Evolutionary conservation across 129 eudicot species (phyloP).

Genomic region (Pseudognaphalium luteoalbum): DNA sequence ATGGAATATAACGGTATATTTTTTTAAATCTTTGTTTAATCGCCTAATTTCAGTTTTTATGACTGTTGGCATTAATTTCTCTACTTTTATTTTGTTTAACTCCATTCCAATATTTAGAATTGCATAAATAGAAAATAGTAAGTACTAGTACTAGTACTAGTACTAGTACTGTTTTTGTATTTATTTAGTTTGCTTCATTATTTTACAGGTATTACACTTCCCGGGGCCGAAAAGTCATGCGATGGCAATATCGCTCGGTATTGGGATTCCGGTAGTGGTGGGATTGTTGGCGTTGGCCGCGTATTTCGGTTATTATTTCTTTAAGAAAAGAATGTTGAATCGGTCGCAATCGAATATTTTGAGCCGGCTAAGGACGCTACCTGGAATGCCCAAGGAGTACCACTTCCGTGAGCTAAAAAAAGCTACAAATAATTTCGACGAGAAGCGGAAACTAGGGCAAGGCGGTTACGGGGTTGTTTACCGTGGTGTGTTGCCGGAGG

Average conservation of each 20-base stretch:
- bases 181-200: background rate
- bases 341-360: constrained; percentile 43
- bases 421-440: constrained; percentile 86
- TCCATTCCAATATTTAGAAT: no score
- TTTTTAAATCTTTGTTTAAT: background rate
- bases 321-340: constrained; percentile 25
- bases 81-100: background rate
- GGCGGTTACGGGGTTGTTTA: constrained; percentile 92
- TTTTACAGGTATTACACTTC: constrained; percentile 16
- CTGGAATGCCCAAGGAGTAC: constrained; percentile 81
- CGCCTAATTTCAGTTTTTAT: background rate
- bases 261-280: constrained; percentile 48
- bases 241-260: constrained; percentile 40
- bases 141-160: no score
- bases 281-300: constrained; percentile 34
- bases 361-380: constrained; percentile 65
- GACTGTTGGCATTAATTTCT: no score
- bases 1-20: constrained; percentile 65
- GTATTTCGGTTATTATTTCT: constrained; percentile 24
- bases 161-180: no score
- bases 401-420: constrained; percentile 64
- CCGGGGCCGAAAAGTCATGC: constrained; percentile 23
- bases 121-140: no score
- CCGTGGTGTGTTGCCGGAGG: constrained; percentile 56
- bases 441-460: constrained; percentile 69